These are phyloP conservation scores for Platanus orientalis DNA, from an alignment of 164 flowering plant genomes.

Conservation along the genomic window DNA sequence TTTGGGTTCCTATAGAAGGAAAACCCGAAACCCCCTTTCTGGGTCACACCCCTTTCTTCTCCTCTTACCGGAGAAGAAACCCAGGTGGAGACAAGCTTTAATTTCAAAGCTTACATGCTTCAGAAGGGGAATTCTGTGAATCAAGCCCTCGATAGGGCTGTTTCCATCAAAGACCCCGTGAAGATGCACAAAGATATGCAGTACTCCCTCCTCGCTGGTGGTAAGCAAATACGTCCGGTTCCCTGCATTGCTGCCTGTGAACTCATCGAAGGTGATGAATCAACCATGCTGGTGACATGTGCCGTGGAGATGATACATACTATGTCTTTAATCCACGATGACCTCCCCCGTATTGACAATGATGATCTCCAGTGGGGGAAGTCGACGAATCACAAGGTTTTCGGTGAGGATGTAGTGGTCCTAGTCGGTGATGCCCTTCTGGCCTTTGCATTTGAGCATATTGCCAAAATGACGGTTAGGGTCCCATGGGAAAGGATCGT, in stretches of 20 bases:
- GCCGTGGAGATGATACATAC: constrained; percentile 88
- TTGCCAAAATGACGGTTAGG: constrained; percentile 38
- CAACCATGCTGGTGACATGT: constrained; percentile 70
- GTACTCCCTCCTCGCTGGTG: constrained; percentile 68
- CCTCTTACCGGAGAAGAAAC: constrained; percentile 45
- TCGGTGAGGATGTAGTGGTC: too few relatives aligned
- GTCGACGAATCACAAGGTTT: constrained; percentile 73
- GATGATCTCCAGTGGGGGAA: constrained; percentile 69
- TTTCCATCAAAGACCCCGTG: constrained; percentile 41
- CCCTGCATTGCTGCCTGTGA: constrained; percentile 75
- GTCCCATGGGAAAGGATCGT: constrained; percentile 37
- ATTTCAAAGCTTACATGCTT: constrained; percentile 52
- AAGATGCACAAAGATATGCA: constrained; percentile 70
- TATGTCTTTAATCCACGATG: constrained; percentile 78
- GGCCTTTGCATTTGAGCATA: constrained; percentile 60
- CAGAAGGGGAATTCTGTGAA: constrained; percentile 48
- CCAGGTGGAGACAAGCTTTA: constrained; percentile 42
- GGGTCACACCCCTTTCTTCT: constrained; percentile 40
- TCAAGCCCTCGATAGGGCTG: constrained; percentile 50
- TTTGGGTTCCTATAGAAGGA: too few relatives aligned
- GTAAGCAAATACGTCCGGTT: constrained; percentile 58
- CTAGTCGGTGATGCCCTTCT: constrained; percentile 74
- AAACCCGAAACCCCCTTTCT: too few relatives aligned
- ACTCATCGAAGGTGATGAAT: constrained; percentile 54
- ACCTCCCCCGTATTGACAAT: constrained; percentile 72